Percentiles rank a stretch among this genome's conserved stretches.
These are phyloP conservation scores for Penicillium sp. DNA, from an alignment of 2,329 filamentous ascomycete species.

Conservation along the genomic window DNA sequence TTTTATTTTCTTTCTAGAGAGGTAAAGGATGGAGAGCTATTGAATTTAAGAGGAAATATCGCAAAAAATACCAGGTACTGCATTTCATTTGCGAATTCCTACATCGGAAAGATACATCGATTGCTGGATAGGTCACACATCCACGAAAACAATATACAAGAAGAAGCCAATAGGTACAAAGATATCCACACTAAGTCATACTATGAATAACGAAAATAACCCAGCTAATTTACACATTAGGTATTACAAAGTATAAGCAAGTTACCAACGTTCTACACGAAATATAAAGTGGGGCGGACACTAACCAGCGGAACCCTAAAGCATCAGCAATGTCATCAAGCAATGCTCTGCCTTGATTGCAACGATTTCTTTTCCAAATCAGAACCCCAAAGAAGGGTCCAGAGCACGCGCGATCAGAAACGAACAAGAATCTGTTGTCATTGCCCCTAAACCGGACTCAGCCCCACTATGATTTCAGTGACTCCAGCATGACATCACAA, in stretches of 20 bases:
- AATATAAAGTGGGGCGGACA: conserved; percentile 3
- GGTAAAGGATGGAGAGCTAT: too few species aligned
- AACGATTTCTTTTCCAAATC: conserved; percentile 2
- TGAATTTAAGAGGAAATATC: too few species aligned
- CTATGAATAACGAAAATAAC: background rate
- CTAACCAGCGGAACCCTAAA: conserved; percentile 1
- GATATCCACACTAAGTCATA: background rate
- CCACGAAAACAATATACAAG: background rate
- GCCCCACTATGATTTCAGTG: conserved; percentile 33
- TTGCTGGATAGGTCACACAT: background rate
- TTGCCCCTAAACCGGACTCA: conserved; percentile 11
- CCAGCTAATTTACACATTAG: too few species aligned
- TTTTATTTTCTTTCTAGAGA: background rate
- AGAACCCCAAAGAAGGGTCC: conserved; percentile 12
- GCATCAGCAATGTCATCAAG: conserved; percentile 22
- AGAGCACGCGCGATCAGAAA: conserved; percentile 10
- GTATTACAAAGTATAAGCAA: background rate
- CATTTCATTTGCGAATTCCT: background rate
- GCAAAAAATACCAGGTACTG: too few species aligned
- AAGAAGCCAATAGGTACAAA: background rate
- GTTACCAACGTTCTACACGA: background rate
- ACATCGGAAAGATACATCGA: background rate
- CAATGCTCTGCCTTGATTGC: conserved; percentile 15
- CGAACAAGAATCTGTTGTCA: conserved; percentile 1
- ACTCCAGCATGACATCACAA: conserved; percentile 31